These are phyloP conservation scores for Epichloe amarillans DNA, from an alignment of 2,329 filamentous ascomycete genomes.

Conservation along the genomic window DNA sequence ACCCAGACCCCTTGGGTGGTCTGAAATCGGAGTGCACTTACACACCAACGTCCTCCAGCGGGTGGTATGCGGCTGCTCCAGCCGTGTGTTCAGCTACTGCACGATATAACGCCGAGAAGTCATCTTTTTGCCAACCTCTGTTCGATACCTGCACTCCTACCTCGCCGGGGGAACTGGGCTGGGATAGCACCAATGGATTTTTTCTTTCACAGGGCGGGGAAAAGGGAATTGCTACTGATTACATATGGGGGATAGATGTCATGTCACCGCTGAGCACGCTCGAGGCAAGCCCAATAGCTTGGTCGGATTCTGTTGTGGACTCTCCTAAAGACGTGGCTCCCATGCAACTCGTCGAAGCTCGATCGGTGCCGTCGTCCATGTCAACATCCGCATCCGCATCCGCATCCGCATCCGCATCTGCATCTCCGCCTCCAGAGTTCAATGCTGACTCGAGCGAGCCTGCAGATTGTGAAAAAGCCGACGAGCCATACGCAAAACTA, in stretches of 20 bases:
- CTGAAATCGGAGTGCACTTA: not conserved
- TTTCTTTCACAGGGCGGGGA: not conserved
- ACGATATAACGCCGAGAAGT: not conserved
- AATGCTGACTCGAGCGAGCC: constrained; percentile 10
- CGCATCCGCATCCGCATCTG: constrained; percentile 9
- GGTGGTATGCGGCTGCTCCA: not conserved
- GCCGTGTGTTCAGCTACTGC: not conserved
- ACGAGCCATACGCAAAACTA: constrained; percentile 67
- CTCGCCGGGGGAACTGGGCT: not conserved
- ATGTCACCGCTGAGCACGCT: constrained; percentile 6
- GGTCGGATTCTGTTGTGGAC: constrained; percentile 4
- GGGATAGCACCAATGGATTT: not conserved
- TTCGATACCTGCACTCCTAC: not conserved
- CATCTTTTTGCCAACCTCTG: not conserved
- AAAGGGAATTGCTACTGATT: not conserved
- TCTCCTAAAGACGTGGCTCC: constrained; percentile 2
- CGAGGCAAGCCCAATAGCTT: constrained; percentile 1
- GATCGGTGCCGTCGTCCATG: not conserved
- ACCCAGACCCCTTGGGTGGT: not conserved
- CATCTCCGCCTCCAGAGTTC: constrained; percentile 14
- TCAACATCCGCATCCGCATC: constrained; percentile 1
- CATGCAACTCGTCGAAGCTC: not conserved
- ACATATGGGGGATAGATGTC: not conserved
- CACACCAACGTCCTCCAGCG: not conserved
- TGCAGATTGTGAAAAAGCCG: constrained; percentile 17